Evolutionary conservation across 257 asterid species (phyloP), one percentile per base, ranked within the genome.

Genomic region (Oldenlandia corymbosa): DNA sequence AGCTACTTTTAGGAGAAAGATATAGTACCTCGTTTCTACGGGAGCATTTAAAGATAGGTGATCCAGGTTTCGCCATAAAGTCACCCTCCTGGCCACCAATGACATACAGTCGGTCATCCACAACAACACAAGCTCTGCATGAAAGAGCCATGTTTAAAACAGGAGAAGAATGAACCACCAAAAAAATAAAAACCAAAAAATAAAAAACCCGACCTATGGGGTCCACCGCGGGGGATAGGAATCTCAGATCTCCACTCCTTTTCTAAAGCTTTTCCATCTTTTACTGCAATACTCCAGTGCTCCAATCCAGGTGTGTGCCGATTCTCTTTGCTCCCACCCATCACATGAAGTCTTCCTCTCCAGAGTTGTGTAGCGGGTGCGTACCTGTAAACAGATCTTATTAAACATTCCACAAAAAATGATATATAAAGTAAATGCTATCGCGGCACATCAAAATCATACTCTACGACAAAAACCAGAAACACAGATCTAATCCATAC

Each of bases 271-370:
- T 87, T 76, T 24, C 97, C 97, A 74, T 82, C 84, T 74, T 78
- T 77, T 20, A 88, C 95, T 42, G 93, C 95, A 79, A 90, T 81
- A 68, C 97, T 90, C 97, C 96, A 90, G 65, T 90, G 97, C 64
- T 90, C 93, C 51, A 76, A 10, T 62, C 81, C 95, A 31, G 95
- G 91, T 1, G 95, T 81, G 58, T 84, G 80, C 28, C 96, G 78
- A 71, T 90, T 79, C 79, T 85, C 97, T 80, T 84, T 90, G 84
- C 97, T 90, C 66, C 97, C 97, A 56, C 97, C 96, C 96, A 90
- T 85, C 73, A 90, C 95, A 75, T 90, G 97, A 68, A 90, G 95
- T 50, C 96, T 79, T 64, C 96, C 97, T 76, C 88, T 82, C 96
- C 95, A 90, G 72, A 90, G 90, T 78, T 81, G 88, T 26, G 97